Evolutionary conservation across 2,329 filamentous ascomycete genomes (phyloP).

Genomic region (Verticillium albo-atrum): DNA sequence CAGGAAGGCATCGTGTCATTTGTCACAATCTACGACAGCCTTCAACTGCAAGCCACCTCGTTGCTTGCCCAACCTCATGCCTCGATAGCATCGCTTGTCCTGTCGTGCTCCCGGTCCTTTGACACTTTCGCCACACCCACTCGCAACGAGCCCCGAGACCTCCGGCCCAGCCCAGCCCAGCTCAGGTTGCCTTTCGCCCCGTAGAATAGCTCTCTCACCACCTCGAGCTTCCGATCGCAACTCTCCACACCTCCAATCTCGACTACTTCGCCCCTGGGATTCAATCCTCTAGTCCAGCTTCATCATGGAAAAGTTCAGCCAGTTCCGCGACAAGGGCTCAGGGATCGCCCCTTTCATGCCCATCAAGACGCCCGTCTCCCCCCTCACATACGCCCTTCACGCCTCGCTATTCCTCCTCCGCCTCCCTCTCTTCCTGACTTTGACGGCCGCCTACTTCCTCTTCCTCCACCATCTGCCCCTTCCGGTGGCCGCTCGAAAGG

Average conservation of each 20-base stretch:
- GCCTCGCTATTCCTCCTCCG: constrained; percentile 74
- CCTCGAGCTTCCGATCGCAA: too few species aligned
- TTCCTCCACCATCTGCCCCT: constrained; percentile 77
- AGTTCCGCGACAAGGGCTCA: constrained; percentile 88
- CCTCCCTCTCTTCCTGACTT: constrained; percentile 69
- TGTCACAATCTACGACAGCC: neutral
- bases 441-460: constrained; percentile 68
- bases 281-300: too few species aligned
- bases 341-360: constrained; percentile 96
- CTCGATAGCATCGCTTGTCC: neutral
- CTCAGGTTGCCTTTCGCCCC: neutral
- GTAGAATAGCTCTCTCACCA: too few species aligned
- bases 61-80: neutral
- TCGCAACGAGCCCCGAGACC: neutral
- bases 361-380: constrained; percentile 60
- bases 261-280: neutral
- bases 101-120: neutral
- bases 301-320: constrained; percentile 88
- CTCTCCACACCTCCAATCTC: neutral
- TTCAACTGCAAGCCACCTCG: neutral
- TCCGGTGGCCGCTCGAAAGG: constrained; percentile 64
- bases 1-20: neutral
- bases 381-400: constrained; percentile 60
- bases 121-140: neutral
- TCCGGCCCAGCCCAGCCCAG: too few species aligned